Evolutionary conservation across 768 basidiomycete genomes (phyloP).

Genomic region (Tricholoma saponaceum): DNA sequence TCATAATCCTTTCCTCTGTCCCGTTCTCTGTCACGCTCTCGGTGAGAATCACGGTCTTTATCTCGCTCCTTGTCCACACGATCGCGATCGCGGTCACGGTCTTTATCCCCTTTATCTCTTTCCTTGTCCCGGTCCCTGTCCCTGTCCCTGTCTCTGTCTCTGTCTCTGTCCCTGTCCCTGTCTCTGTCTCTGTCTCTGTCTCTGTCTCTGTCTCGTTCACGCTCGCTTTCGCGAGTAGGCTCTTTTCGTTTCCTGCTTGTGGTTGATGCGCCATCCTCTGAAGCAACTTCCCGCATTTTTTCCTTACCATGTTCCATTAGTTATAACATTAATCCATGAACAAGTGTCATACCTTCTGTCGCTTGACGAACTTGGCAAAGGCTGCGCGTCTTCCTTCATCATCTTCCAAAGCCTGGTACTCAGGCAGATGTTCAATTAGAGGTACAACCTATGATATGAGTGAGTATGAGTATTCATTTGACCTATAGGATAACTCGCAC

Average conservation of each 20-base stretch:
- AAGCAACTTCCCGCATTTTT: conserved; percentile 68
- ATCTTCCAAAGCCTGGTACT: conserved; percentile 84
- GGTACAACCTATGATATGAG: conserved; percentile 53
- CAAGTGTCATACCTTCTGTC: conserved; percentile 69
- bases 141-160: conserved; percentile 31
- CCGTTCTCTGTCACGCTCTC: conserved; percentile 25
- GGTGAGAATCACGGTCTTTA: conserved; percentile 28
- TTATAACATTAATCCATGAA: neutral
- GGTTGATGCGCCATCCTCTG: conserved; percentile 81
- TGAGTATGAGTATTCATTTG: neutral
- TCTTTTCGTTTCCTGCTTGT: conserved; percentile 82
- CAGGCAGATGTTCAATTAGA: conserved; percentile 75
- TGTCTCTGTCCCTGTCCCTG: conserved; percentile 35
- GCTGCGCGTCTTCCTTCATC: conserved; percentile 81
- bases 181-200: conserved; percentile 33
- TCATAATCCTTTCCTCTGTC: conserved; percentile 26
- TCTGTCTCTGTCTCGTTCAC: conserved; percentile 36
- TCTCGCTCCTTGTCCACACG: conserved; percentile 24
- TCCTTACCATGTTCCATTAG: conserved; percentile 43
- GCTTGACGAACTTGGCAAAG: conserved; percentile 82
- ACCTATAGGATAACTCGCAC: conserved; percentile 37
- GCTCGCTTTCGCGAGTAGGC: conserved; percentile 49
- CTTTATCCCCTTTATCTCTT: conserved; percentile 23
- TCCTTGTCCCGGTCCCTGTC: conserved; percentile 24
- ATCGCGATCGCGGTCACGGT: conserved; percentile 26